These are phyloP conservation scores for Gracilariopsis chorda DNA, from an alignment of 23 red algal species.

Conservation along the genomic window DNA sequence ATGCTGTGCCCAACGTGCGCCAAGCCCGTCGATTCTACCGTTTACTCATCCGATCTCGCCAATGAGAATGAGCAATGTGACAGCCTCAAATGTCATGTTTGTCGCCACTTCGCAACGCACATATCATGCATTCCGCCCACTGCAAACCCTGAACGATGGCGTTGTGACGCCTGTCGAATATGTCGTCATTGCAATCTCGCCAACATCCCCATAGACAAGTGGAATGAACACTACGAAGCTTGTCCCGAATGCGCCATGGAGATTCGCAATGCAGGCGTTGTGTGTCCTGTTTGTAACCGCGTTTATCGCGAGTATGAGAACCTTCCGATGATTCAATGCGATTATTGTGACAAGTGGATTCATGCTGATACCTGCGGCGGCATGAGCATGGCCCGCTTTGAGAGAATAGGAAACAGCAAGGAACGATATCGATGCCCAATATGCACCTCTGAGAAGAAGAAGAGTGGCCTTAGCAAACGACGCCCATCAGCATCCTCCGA, in stretches of 20 bases:
- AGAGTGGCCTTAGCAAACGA: neutral
- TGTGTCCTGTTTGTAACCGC: slow-evolving; percentile 45
- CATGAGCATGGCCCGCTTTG: neutral
- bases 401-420: slow-evolving; percentile 7
- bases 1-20: slow-evolving; percentile 22
- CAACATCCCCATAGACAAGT: slow-evolving; percentile 3
- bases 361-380: slow-evolving; percentile 44
- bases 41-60: slow-evolving; percentile 1
- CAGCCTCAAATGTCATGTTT: slow-evolving; percentile 14
- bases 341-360: slow-evolving; percentile 63
- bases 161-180: slow-evolving; percentile 47
- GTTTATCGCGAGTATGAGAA: slow-evolving; percentile 48
- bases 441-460: slow-evolving; percentile 17
- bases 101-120: slow-evolving; percentile 40
- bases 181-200: slow-evolving; percentile 42
- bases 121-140: neutral
- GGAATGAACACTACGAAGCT: slow-evolving; percentile 42
- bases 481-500: neutral
- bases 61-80: slow-evolving; percentile 3
- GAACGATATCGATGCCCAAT: slow-evolving; percentile 33
- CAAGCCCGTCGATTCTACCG: neutral
- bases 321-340: slow-evolving; percentile 56
- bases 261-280: slow-evolving; percentile 22
- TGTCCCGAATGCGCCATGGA: slow-evolving; percentile 14
- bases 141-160: neutral